phyloP scores from a whole-genome alignment of 2,329 filamentous ascomycete genomes.

The Penicillium nordicum region DNA sequence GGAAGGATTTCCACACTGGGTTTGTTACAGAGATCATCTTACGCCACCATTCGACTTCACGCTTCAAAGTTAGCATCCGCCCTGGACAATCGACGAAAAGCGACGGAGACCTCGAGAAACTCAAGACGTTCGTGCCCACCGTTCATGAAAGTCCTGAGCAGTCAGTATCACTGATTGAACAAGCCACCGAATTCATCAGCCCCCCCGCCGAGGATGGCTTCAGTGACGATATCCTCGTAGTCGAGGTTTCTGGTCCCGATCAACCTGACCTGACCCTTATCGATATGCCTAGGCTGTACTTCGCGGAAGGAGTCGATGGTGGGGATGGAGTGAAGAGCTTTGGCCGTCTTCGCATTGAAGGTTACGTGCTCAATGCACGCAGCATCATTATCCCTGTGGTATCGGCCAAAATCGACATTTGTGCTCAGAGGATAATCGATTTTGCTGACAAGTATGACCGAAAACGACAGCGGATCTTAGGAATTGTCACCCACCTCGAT shows the following conservation, averaged over 20 bases:
- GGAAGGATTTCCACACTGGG: constrained; percentile 50
- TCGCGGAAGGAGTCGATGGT: constrained; percentile 45
- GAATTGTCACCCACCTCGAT: constrained; percentile 51
- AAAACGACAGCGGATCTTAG: constrained; percentile 36
- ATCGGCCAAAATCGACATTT: constrained; percentile 50
- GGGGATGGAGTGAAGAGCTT: constrained; percentile 54
- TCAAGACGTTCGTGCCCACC: constrained; percentile 4
- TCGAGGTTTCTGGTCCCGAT: constrained; percentile 59
- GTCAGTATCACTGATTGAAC: constrained; percentile 50
- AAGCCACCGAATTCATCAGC: constrained; percentile 54
- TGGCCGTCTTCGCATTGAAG: constrained; percentile 48
- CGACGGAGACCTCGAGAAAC: neutral
- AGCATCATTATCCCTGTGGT: constrained; percentile 60
- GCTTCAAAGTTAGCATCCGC: constrained; percentile 42
- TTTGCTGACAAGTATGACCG: constrained; percentile 40
- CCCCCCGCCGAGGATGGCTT: constrained; percentile 29
- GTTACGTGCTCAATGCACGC: constrained; percentile 57
- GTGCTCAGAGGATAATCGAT: constrained; percentile 57
- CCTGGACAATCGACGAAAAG: constrained; percentile 17
- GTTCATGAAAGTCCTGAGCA: constrained; percentile 13
- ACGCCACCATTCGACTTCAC: constrained; percentile 32
- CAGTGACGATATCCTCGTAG: constrained; percentile 52
- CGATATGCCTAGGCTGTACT: constrained; percentile 59
- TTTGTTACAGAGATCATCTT: constrained; percentile 61
- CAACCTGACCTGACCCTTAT: constrained; percentile 61